These are phyloP conservation scores for Saccharomycopsis sp. DNA, from an alignment of 805 yeast genomes.

Conservation along the genomic window DNA sequence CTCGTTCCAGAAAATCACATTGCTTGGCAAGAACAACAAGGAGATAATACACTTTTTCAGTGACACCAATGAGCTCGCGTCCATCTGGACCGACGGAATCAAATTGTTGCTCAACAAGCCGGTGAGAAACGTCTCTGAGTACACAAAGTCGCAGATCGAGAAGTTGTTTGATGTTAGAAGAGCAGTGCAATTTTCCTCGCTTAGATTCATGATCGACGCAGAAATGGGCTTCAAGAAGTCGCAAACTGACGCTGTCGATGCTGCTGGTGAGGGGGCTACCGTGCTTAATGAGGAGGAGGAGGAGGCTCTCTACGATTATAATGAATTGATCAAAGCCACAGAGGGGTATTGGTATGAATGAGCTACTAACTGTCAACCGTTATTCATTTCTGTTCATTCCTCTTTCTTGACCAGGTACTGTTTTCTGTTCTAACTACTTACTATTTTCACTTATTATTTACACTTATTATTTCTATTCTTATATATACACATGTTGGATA, in stretches of 20 bases:
- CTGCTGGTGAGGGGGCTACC: conserved; percentile 10
- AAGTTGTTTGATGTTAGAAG: conserved; percentile 19
- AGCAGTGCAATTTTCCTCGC: conserved; percentile 15
- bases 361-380: not conserved
- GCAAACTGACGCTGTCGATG: conserved; percentile 7
- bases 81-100: conserved; percentile 76
- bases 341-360: conserved; percentile 17
- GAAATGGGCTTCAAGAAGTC: conserved; percentile 1
- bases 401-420: not conserved
- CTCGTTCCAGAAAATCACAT: conserved; percentile 49
- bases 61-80: conserved; percentile 61
- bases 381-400: not conserved
- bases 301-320: conserved; percentile 17
- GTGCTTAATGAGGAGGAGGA: conserved; percentile 11
- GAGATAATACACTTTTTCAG: conserved; percentile 54
- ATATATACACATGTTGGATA: not conserved
- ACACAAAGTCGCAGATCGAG: conserved; percentile 14
- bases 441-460: not conserved
- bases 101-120: conserved; percentile 38
- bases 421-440: too few relatives aligned
- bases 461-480: not conserved
- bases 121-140: conserved; percentile 8
- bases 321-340: conserved; percentile 12
- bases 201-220: conserved; percentile 7
- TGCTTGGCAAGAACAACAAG: conserved; percentile 38